A percentile compares a stretch with the other conserved stretches of the same genome.
Conservation (phyloP, 164 flowering plant genomes). For the Brasenia schreberi region DNA sequence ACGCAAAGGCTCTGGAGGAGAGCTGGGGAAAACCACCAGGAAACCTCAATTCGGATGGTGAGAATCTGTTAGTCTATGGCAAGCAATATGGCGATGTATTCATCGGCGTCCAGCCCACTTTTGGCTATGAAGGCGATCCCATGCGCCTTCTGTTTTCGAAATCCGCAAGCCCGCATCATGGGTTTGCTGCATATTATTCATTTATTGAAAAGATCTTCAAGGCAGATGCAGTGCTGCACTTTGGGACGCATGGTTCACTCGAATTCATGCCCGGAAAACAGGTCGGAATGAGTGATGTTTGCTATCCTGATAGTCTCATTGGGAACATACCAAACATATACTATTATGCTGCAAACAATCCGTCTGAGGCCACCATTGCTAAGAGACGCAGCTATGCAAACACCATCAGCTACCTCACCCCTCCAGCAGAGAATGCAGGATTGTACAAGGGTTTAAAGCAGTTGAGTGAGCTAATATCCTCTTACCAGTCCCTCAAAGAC, state of each 20-base stretch:
- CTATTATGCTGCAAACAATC: slow-evolving; percentile 97
- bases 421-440: slow-evolving; percentile 99
- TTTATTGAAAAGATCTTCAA: slow-evolving; percentile 88
- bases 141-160: slow-evolving; percentile 97
- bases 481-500: slow-evolving; percentile 94
- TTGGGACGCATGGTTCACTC: slow-evolving; percentile 96
- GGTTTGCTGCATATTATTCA: slow-evolving; percentile 96
- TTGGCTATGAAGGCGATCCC: slow-evolving; percentile 98
- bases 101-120: slow-evolving; percentile 97
- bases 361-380: slow-evolving; percentile 98
- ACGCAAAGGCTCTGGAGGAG: slow-evolving; percentile 77
- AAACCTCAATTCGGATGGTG: slow-evolving; percentile 94
- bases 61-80: slow-evolving; percentile 88
- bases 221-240: slow-evolving; percentile 96
- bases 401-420: slow-evolving; percentile 96
- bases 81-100: slow-evolving; percentile 92
- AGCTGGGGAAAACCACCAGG: slow-evolving; percentile 99
- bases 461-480: slow-evolving; percentile 85
- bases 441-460: slow-evolving; percentile 98
- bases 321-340: slow-evolving; percentile 96
- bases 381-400: slow-evolving; percentile 98
- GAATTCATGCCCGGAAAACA: slow-evolving; percentile 99
- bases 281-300: slow-evolving; percentile 98
- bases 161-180: slow-evolving; percentile 99
- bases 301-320: slow-evolving; percentile 92